Base-by-base conservation (phyloP, 2,329 filamentous ascomycete species). In the Macroventuria anomochaeta region DNA sequence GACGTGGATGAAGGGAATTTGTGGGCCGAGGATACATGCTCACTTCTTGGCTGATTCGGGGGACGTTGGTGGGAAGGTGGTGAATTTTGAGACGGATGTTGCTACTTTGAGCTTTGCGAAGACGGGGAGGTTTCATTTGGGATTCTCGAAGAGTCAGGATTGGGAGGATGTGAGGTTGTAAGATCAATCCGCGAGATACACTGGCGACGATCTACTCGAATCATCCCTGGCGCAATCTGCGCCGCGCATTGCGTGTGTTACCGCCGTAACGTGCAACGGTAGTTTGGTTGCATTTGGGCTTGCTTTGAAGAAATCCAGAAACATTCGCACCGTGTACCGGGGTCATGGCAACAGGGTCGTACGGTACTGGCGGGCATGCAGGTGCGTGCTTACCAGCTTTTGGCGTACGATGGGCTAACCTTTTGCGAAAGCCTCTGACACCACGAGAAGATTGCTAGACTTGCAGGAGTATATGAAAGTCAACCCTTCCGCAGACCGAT, bases 121-220 rank as follows among this genome's bases (percentile, higher is more conserved):
- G 49, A 76, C 73, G 37, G 76, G 75, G 11, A 66, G 75, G 31
- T 77, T 77, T 50, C 76, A 78, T 63, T 54, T 79, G 23, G 76
- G 75, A 0, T 77, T 79, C 37, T 75, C 76, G 20, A 71, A 75
- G 39, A 76, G 73, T 37, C 70, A 72, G 3, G 71, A 75, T 41
- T 79, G 72, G 64, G 75, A 79, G 53, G 62, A 68, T 46, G 52
- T 77, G 44, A 15, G 39, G 18, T 25, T 60, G 15, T 53, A 25
- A 59, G 55, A n/a, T n/a, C n/a, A n/a, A n/a, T n/a, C n/a, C n/a
- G n/a, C n/a, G n/a, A n/a, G n/a, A n/a, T n/a, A n/a, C n/a, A n/a
- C n/a, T n/a, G n/a, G n/a, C n/a, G n/a, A n/a, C n/a, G n/a, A n/a
- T n/a, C n/a, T n/a, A n/a, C n/a, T n/a, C n/a, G n/a, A n/a, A n/a